Evolutionary conservation across 2,329 filamentous ascomycete species (phyloP), one percentile per base, ranked within the genome.

Genomic region (Talaromyces sp.): DNA sequence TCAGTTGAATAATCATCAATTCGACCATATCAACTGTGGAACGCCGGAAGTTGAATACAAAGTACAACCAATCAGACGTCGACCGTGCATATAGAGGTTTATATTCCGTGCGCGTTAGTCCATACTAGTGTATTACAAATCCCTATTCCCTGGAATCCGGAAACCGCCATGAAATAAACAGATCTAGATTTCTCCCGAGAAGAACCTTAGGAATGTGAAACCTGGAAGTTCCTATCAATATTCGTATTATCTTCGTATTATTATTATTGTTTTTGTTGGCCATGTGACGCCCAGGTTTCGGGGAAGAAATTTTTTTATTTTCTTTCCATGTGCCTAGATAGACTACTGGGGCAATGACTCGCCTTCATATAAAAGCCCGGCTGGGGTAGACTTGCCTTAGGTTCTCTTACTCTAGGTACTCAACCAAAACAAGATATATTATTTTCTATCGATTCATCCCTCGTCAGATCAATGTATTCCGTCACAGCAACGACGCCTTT

Each of bases 401-500:
- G 19, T 33, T 48, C 7, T 35, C 40, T 21, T 15, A 33, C 5
- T 46, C 8, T n/a, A n/a, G n/a, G n/a, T n/a, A n/a, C n/a, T n/a
- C n/a, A n/a, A n/a, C n/a, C n/a, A n/a, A 11, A 37, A n/a, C 36
- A n/a, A 28, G 2, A 45, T 13, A 28, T 28, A 28, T 28, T 28
- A 28, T 28, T 7, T 28, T 28, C 33, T 39, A 31, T 35, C 35
- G 6, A 15, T 50, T n/a, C n/a, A n/a, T n/a, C n/a, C n/a, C n/a
- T n/a, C n/a, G n/a, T n/a, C 33, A 59, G n/a, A 41, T 10, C 54
- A 35, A 54, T 55, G 25, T 35, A 73, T 73, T 70, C 45, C 8
- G 45, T 48, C 28, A 35, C 45, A 21, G 33, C 33, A 35, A 58
- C 63, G 8, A 61, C 63, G 28, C 67, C 69, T 60, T 61, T 72